These are phyloP conservation scores for Actinomucor elegans DNA, from an alignment of 371 early-diverging fungal species.

Conservation along the genomic window DNA sequence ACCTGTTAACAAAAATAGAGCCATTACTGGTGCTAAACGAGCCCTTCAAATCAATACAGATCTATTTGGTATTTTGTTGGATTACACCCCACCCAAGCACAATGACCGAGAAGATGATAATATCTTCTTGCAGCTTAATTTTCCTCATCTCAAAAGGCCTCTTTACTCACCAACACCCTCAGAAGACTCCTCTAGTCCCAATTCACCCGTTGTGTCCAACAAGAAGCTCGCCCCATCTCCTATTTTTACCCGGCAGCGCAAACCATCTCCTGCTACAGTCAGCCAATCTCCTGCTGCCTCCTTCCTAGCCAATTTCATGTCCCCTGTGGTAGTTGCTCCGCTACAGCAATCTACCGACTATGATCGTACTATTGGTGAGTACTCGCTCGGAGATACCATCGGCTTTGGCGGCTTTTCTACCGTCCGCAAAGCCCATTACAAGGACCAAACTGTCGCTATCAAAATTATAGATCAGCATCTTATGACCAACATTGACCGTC, in stretches of 20 bases:
- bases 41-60: slow-evolving; percentile 16
- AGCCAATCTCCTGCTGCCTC: slow-evolving; percentile 60
- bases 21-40: neutral
- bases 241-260: too few species aligned
- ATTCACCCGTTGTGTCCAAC: neutral
- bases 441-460: slow-evolving; percentile 49
- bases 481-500: slow-evolving; percentile 7
- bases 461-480: slow-evolving; percentile 51
- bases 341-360: slow-evolving; percentile 13
- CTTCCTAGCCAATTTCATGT: slow-evolving; percentile 55
- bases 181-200: neutral
- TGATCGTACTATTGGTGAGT: slow-evolving; percentile 61
- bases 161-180: neutral
- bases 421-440: slow-evolving; percentile 59
- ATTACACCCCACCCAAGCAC: neutral
- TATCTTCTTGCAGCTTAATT: slow-evolving; percentile 24
- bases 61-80: slow-evolving; percentile 31
- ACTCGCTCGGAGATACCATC: slow-evolving; percentile 54
- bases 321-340: slow-evolving; percentile 17
- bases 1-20: neutral
- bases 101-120: slow-evolving; percentile 5
- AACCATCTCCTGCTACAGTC: too few species aligned
- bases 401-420: slow-evolving; percentile 70
- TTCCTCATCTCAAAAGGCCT: slow-evolving; percentile 21
- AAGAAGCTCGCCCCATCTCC: too few species aligned